phyloP scores from a whole-genome alignment of 2,329 filamentous ascomycete genomes.

The Ceratocystis lukuohia region DNA sequence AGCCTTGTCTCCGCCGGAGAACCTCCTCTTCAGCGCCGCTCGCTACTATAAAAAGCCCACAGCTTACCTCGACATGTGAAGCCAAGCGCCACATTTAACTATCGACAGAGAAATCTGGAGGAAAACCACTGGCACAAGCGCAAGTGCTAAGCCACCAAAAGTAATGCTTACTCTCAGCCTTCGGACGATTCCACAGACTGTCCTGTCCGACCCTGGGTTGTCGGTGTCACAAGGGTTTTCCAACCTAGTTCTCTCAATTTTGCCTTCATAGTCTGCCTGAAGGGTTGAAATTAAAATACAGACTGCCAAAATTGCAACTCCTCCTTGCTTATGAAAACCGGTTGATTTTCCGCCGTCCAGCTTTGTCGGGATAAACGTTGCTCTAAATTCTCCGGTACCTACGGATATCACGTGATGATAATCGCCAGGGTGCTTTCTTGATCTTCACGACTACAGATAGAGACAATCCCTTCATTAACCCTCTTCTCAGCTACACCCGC shows the following conservation, averaged over 20 bases:
- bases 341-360: too few species aligned
- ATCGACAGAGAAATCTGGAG: too few species aligned
- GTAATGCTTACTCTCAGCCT: too few species aligned
- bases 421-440: not conserved
- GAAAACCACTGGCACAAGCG: too few species aligned
- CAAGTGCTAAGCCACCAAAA: too few species aligned
- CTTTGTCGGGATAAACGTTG: not conserved
- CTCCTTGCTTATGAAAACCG: too few species aligned
- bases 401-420: not conserved
- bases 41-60: too few species aligned
- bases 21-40: too few species aligned
- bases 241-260: not conserved
- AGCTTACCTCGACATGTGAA: too few species aligned
- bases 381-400: not conserved
- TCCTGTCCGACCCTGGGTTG: not conserved
- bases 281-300: not conserved
- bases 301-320: not conserved
- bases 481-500: not conserved
- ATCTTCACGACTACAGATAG: slow-evolving; percentile 1
- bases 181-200: too few species aligned
- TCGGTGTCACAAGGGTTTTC: not conserved
- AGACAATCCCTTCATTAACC: not conserved
- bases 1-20: too few species aligned
- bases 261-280: not conserved
- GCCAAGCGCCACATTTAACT: too few species aligned